These are phyloP conservation scores for Dactylella cylindrospora DNA, from an alignment of 2,329 filamentous ascomycete species.

Conservation along the genomic window DNA sequence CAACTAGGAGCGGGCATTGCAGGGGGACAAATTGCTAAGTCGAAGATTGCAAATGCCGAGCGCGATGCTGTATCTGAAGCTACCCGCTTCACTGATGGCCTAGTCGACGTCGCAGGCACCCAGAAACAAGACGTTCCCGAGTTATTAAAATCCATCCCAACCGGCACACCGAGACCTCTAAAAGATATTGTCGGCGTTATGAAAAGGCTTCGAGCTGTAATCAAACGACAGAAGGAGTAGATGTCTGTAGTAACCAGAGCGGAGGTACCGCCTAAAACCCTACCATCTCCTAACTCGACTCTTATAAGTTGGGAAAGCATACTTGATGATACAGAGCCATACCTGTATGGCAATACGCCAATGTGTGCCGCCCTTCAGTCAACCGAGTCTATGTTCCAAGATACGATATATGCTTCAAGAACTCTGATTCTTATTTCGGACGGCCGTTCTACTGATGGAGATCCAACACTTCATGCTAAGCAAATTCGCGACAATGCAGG, in stretches of 20 bases:
- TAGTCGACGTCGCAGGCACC: too few species aligned
- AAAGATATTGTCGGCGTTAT: background rate
- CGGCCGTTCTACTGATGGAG: background rate
- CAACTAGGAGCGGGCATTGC: too few species aligned
- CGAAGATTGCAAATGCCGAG: too few species aligned
- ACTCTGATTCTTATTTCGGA: background rate
- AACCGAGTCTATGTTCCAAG: background rate
- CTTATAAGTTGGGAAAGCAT: background rate
- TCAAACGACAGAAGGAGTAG: too few species aligned
- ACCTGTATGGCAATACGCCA: background rate
- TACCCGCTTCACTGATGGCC: too few species aligned
- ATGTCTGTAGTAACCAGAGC: too few species aligned
- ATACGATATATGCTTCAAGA: background rate
- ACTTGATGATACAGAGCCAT: slow-evolving; percentile 3
- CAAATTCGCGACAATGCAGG: background rate
- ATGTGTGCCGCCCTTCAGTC: background rate
- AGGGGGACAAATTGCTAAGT: too few species aligned
- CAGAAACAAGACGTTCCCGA: too few species aligned
- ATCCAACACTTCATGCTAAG: background rate
- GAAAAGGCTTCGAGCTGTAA: background rate
- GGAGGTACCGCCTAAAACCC: too few species aligned
- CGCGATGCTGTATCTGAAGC: too few species aligned
- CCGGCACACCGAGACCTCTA: background rate
- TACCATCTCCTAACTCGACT: background rate
- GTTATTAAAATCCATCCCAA: too few species aligned